Percentiles rank a stretch among this genome's conserved stretches.
These are phyloP conservation scores for Pueraria montana DNA, from an alignment of 306 rosid species.

Conservation along the genomic window DNA sequence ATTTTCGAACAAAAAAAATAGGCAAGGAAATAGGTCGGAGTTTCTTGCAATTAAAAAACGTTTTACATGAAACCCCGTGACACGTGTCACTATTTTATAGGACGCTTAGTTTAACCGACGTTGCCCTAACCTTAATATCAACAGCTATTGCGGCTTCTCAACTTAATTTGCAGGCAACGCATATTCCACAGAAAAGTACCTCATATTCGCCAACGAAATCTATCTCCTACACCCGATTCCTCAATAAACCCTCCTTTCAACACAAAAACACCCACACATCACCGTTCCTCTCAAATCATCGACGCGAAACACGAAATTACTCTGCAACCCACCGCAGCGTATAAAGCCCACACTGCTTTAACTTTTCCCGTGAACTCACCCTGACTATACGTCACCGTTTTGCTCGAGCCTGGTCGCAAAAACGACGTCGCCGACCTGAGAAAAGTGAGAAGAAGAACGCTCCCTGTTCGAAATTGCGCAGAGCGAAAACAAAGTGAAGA, in stretches of 20 bases:
- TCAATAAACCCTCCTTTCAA: not conserved
- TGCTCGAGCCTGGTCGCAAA: not conserved
- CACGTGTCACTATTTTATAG: conserved; percentile 4
- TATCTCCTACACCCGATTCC: conserved; percentile 18
- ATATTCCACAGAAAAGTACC: conserved; percentile 41
- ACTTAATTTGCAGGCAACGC: conserved; percentile 32
- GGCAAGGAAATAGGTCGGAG: not conserved
- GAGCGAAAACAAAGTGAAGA: not conserved
- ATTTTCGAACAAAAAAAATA: not conserved
- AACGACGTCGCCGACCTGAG: conserved; percentile 52
- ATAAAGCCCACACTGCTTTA: not conserved
- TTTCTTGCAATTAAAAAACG: too few relatives aligned
- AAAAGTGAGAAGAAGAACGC: not conserved
- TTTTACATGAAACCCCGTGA: not conserved
- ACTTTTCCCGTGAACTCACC: conserved; percentile 13
- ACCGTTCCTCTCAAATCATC: not conserved
- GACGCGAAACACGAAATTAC: not conserved
- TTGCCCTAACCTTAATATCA: conserved; percentile 35
- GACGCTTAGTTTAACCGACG: conserved; percentile 38
- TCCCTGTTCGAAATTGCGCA: conserved; percentile 41
- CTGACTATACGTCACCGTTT: conserved; percentile 28
- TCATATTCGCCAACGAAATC: not conserved
- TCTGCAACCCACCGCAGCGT: conserved; percentile 29
- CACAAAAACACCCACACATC: not conserved
- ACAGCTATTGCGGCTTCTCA: conserved; percentile 14